Conservation (phyloP, 2,329 filamentous ascomycete species). For the Dactylonectria macrodidyma region DNA sequence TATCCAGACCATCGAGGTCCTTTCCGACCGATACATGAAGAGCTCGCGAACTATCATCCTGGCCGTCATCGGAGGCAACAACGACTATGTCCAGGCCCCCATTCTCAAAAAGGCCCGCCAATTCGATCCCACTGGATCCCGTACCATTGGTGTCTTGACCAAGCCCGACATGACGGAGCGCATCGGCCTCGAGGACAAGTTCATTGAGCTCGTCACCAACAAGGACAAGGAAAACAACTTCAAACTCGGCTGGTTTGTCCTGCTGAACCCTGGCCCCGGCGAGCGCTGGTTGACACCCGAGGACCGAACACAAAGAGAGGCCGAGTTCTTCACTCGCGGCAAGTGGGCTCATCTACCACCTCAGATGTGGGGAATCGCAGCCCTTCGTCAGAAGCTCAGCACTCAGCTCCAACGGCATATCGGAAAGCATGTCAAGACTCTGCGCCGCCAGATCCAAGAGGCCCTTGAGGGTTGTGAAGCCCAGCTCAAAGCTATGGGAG, state of each 20-base stretch:
- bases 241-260: slow-evolving; percentile 66
- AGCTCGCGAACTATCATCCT: slow-evolving; percentile 69
- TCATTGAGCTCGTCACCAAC: slow-evolving; percentile 67
- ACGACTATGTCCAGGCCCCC: slow-evolving; percentile 67
- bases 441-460: slow-evolving; percentile 66
- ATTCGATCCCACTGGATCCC: slow-evolving; percentile 64
- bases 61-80: slow-evolving; percentile 69
- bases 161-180: slow-evolving; percentile 68
- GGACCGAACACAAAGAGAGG: slow-evolving; percentile 60
- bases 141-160: slow-evolving; percentile 67
- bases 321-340: slow-evolving; percentile 64
- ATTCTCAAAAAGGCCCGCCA: slow-evolving; percentile 66
- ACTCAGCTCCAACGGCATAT: slow-evolving; percentile 67
- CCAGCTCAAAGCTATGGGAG: slow-evolving; percentile 65
- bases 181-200: slow-evolving; percentile 68
- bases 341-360: slow-evolving; percentile 65
- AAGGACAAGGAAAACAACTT: slow-evolving; percentile 66
- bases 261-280: slow-evolving; percentile 64
- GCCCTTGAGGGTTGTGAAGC: slow-evolving; percentile 64
- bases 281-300: slow-evolving; percentile 61
- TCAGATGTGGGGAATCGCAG: slow-evolving; percentile 62
- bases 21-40: slow-evolving; percentile 71
- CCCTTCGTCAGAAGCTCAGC: slow-evolving; percentile 65
- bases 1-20: slow-evolving; percentile 65
- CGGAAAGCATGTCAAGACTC: slow-evolving; percentile 65